Evolutionary conservation across 192 early-diverging fungal species (phyloP).

Genomic region (Paraglomus brasilianum): DNA sequence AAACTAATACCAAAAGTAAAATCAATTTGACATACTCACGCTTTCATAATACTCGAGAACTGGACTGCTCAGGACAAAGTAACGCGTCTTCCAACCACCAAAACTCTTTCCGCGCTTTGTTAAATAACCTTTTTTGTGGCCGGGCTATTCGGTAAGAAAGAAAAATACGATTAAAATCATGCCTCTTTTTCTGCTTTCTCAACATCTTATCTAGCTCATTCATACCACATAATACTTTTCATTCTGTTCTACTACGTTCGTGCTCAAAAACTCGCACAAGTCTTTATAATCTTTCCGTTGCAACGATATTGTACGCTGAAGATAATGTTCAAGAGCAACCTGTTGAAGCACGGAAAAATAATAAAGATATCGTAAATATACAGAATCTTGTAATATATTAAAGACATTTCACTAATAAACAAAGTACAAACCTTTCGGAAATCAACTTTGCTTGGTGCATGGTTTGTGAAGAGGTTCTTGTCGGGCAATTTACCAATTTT

Average conservation of each 20-base stretch:
- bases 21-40: conserved; percentile 40
- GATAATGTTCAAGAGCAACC: conserved; percentile 78
- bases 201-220: too few relatives aligned
- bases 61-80: conserved; percentile 71
- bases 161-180: too few relatives aligned
- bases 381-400: conserved; percentile 4
- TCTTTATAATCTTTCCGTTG: conserved; percentile 59
- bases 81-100: conserved; percentile 95
- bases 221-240: conserved; percentile 31
- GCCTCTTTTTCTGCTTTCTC: too few relatives aligned
- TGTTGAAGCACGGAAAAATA: not conserved
- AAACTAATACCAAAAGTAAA: not conserved
- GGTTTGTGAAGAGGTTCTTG: conserved; percentile 75
- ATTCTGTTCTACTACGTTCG: conserved; percentile 58
- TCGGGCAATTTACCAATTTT: conserved; percentile 80
- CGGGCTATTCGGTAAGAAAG: conserved; percentile 49
- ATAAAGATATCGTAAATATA: not conserved
- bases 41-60: conserved; percentile 82
- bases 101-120: conserved; percentile 95
- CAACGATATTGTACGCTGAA: conserved; percentile 67
- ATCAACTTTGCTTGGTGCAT: conserved; percentile 84
- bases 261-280: conserved; percentile 77
- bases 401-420: conserved; percentile 20
- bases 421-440: conserved; percentile 65
- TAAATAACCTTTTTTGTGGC: conserved; percentile 81